Evolutionary conservation across 2,329 filamentous ascomycete genomes (phyloP).

Genomic region (Aspergillus ruber): DNA sequence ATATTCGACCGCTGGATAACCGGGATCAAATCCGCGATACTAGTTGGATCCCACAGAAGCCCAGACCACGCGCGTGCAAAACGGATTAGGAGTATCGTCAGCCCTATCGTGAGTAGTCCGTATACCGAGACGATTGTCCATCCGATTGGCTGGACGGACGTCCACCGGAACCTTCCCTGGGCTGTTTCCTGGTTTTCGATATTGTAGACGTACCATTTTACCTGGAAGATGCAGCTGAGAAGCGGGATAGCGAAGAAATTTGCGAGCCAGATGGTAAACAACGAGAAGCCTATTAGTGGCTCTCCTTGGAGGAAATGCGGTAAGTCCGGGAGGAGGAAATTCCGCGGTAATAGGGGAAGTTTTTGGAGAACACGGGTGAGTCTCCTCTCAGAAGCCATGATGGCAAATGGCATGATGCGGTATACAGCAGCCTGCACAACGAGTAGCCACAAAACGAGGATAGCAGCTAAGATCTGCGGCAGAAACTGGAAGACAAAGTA

Average conservation of each 20-base stretch:
- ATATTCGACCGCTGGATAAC: slow-evolving; percentile 76
- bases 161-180: slow-evolving; percentile 66
- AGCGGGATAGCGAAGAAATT: slow-evolving; percentile 71
- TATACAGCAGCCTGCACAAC: slow-evolving; percentile 67
- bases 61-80: slow-evolving; percentile 64
- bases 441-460: slow-evolving; percentile 71
- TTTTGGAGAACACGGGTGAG: slow-evolving; percentile 58
- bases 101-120: slow-evolving; percentile 55
- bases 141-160: slow-evolving; percentile 66
- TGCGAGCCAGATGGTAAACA: slow-evolving; percentile 67
- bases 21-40: slow-evolving; percentile 71
- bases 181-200: slow-evolving; percentile 36
- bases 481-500: slow-evolving; percentile 86
- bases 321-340: slow-evolving; percentile 62
- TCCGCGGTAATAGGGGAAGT: slow-evolving; percentile 53
- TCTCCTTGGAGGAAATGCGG: slow-evolving; percentile 64
- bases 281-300: slow-evolving; percentile 59
- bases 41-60: slow-evolving; percentile 77
- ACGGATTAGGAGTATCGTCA: slow-evolving; percentile 55
- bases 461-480: slow-evolving; percentile 66
- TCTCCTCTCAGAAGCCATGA: slow-evolving; percentile 62
- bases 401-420: slow-evolving; percentile 68
- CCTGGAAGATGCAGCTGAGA: slow-evolving; percentile 68
- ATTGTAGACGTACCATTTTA: slow-evolving; percentile 49
- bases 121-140: slow-evolving; percentile 76